Base-by-base conservation (phyloP, 2,329 filamentous ascomycete species). In the Cladosporium phlei region DNA sequence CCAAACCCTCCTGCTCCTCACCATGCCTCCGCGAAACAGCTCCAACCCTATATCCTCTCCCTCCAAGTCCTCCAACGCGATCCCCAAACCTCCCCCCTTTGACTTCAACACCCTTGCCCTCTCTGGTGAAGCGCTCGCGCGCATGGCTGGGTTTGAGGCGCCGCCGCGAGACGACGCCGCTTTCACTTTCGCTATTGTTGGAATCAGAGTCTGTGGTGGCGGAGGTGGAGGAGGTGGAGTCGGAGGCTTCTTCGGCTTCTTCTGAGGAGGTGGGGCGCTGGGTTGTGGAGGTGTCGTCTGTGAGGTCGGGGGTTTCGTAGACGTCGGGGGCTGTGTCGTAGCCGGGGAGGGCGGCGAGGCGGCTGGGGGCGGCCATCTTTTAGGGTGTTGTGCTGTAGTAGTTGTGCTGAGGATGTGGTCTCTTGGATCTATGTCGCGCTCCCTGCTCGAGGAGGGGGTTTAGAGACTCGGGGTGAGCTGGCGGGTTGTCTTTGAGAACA, bases 291-390 rank as follows among this genome's bases (percentile, higher is more conserved):
- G 82, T 86, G 67, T 95, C 90, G 62, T 95, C 88, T 47, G 86
- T 91, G 55, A 96, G 74, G 47, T 95, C 90, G 55, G 91, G 90
- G 12, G 93, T 97, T 69, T 97, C 91, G 74, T 96, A 97, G 60
- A 95, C 88, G 63, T 97, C 93, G 55, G 90, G 90, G 21, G 90
- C 89, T 46, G 85, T 86, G 69, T 96, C 90, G 46, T 58, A 59
- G 52, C 56, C 56, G 12, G 56, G 56, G 3, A 59, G 48, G 29
- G 33, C 34, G 21, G 55, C 46, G 39, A 57, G 51, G 25, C 55
- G 55, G 25, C 44, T 44, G n/a, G 48, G 16, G 25, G 54, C 48
- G 14, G 53, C 34, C 33, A 49, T n/a, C n/a, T n/a, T n/a, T n/a
- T n/a, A n/a, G n/a, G n/a, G n/a, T n/a, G n/a, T n/a, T n/a, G n/a